phyloP scores from a whole-genome alignment of 2,329 filamentous ascomycete genomes.

The Exophiala lecanii-corni region DNA sequence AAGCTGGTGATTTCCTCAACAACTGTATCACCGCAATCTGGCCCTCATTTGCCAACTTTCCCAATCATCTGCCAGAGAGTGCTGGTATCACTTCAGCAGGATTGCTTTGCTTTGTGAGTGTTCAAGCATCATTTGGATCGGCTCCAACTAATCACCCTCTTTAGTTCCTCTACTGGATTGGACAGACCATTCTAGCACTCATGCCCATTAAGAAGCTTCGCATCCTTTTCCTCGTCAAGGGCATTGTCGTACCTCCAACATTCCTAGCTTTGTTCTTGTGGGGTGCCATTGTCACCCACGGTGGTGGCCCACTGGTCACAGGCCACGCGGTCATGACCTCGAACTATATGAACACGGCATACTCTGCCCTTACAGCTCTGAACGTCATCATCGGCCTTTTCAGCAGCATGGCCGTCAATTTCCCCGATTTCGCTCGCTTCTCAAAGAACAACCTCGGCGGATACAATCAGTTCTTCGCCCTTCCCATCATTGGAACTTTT shows the following conservation, averaged over 20 bases:
- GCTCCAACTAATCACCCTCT: background rate
- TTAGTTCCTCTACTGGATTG: conserved; percentile 47
- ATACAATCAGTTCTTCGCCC: conserved; percentile 44
- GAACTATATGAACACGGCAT: conserved; percentile 41
- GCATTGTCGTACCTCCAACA: conserved; percentile 40
- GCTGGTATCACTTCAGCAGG: conserved; percentile 37
- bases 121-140: background rate
- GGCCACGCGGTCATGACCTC: conserved; percentile 34
- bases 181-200: conserved; percentile 41
- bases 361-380: conserved; percentile 41
- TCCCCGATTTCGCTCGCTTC: conserved; percentile 43
- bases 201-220: conserved; percentile 44
- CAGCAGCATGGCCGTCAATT: conserved; percentile 48
- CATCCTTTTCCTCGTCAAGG: conserved; percentile 43
- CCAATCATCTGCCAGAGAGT: conserved; percentile 33
- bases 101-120: conserved; percentile 44
- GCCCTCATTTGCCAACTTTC: conserved; percentile 42
- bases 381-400: conserved; percentile 49
- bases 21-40: conserved; percentile 43
- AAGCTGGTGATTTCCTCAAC: conserved; percentile 41
- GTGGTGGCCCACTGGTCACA: conserved; percentile 39
- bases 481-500: conserved; percentile 46
- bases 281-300: conserved; percentile 41
- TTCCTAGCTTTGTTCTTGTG: conserved; percentile 43
- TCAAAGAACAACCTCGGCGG: conserved; percentile 39